Evolutionary conservation across 1,284 basidiomycete genomes (phyloP).

Genomic region (Tylopilus sp.): DNA sequence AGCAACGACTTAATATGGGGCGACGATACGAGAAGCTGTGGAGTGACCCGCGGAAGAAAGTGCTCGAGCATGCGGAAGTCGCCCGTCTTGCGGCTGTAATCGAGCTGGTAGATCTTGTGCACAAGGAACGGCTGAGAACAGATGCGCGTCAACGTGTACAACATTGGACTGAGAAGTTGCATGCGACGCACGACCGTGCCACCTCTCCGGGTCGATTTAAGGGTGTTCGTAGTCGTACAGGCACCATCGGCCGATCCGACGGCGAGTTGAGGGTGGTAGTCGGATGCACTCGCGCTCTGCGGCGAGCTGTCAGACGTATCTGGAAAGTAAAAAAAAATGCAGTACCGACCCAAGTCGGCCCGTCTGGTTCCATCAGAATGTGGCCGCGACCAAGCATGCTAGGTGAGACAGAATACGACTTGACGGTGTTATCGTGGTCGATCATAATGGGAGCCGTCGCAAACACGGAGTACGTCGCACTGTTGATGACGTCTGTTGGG

Average conservation of each 20-base stretch:
- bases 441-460: constrained; percentile 65
- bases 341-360: constrained; percentile 70
- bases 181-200: constrained; percentile 55
- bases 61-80: constrained; percentile 83
- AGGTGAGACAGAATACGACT: constrained; percentile 66
- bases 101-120: constrained; percentile 81
- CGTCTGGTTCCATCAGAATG: constrained; percentile 64
- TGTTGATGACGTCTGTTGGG: constrained; percentile 61
- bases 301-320: background rate
- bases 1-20: background rate
- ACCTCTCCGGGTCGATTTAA: constrained; percentile 65
- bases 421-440: constrained; percentile 75
- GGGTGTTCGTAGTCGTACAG: constrained; percentile 65
- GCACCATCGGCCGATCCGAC: constrained; percentile 80
- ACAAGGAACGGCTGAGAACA: constrained; percentile 63
- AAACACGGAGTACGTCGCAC: constrained; percentile 62
- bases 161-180: background rate
- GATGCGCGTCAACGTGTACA: background rate
- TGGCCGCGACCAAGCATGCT: constrained; percentile 73
- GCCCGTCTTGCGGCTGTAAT: constrained; percentile 69
- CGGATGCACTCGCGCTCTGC: constrained; percentile 71
- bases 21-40: background rate
- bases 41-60: constrained; percentile 66
- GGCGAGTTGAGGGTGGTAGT: constrained; percentile 83
- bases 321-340: background rate